Conservation (phyloP, 75 land plant genomes). For the Isoetes taiwanensis region DNA sequence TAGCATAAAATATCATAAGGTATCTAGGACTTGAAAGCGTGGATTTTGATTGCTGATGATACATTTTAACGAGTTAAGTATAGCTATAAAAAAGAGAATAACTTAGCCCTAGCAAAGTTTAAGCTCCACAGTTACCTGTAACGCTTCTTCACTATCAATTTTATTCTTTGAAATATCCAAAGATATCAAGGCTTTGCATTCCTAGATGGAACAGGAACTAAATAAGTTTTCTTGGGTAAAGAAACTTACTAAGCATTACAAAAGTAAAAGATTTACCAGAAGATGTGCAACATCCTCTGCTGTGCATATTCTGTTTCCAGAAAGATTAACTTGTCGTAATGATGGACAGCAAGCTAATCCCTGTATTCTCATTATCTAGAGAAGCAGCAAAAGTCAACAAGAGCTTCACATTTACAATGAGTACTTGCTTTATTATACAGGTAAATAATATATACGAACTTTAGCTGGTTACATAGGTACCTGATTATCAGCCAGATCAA, state of each 20-base stretch:
- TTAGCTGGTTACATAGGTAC: slow-evolving; percentile 2
- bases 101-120: no score
- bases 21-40: no score
- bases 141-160: slow-evolving; percentile 23
- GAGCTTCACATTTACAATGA: background rate
- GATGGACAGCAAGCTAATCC: slow-evolving; percentile 14
- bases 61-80: no score
- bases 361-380: slow-evolving; percentile 18
- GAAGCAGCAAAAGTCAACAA: background rate
- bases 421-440: background rate
- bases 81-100: no score
- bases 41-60: no score
- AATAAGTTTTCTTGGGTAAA: background rate
- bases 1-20: no score
- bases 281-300: slow-evolving; percentile 21
- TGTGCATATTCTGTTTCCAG: slow-evolving; percentile 21
- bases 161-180: slow-evolving; percentile 32
- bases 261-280: slow-evolving; percentile 6
- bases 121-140: slow-evolving; percentile 20
- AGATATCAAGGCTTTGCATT: slow-evolving; percentile 20
- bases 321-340: slow-evolving; percentile 22
- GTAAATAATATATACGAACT: background rate
- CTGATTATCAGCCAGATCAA: slow-evolving; percentile 31
- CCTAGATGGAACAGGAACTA: slow-evolving; percentile 10
- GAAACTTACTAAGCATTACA: background rate